A percentile compares a stretch with the other conserved stretches of the same genome.
Conservation (phyloP, 2,329 filamentous ascomycete species). For the Aureobasidium sp. region DNA sequence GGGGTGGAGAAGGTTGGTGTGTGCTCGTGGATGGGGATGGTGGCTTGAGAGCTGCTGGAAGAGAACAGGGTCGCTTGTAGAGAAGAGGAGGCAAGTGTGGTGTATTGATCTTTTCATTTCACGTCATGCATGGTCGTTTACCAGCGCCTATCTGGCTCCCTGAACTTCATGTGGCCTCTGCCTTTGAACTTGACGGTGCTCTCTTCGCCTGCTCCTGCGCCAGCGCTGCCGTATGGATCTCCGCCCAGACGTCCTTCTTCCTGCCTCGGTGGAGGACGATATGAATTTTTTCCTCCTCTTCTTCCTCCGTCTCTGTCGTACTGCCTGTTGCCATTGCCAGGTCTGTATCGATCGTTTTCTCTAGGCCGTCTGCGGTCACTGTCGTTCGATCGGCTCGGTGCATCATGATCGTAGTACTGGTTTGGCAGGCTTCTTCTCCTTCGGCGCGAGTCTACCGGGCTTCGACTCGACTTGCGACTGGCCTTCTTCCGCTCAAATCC, state of each 20-base stretch:
- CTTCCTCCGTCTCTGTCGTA: slow-evolving; percentile 11
- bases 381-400: slow-evolving; percentile 14
- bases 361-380: slow-evolving; percentile 20
- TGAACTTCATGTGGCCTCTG: slow-evolving; percentile 33
- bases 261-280: slow-evolving; percentile 21
- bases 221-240: slow-evolving; percentile 19
- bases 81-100: not conserved
- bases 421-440: slow-evolving; percentile 32
- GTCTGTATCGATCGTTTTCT: slow-evolving; percentile 17
- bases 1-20: slow-evolving; percentile 72
- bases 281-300: slow-evolving; percentile 27
- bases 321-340: slow-evolving; percentile 10
- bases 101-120: not conserved
- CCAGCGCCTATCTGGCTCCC: slow-evolving; percentile 21
- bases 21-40: slow-evolving; percentile 75
- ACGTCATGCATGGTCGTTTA: not conserved
- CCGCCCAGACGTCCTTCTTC: slow-evolving; percentile 35
- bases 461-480: slow-evolving; percentile 6
- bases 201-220: slow-evolving; percentile 21
- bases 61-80: slow-evolving; percentile 25
- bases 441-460: slow-evolving; percentile 17
- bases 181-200: slow-evolving; percentile 32
- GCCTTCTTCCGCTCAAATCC: slow-evolving; percentile 21
- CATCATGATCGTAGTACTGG: slow-evolving; percentile 25
- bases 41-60: slow-evolving; percentile 50